Percentiles rank a stretch among this genome's conserved stretches.
These are phyloP conservation scores for Elongisporangium anandrum DNA, from an alignment of 352 stramenopile species.

Conservation along the genomic window DNA sequence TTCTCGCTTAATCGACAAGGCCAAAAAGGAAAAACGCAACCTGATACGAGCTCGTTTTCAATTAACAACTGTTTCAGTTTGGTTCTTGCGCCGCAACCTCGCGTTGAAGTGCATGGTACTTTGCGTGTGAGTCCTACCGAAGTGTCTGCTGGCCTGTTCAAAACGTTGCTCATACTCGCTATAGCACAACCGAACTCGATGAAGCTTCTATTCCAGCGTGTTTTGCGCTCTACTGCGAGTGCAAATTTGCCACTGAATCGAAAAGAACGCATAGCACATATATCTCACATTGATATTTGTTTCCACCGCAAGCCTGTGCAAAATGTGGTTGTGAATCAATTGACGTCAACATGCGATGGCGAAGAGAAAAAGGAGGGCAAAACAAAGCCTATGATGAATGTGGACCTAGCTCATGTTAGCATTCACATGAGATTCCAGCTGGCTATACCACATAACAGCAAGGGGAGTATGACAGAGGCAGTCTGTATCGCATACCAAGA, in stretches of 20 bases:
- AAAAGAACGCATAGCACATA: slow-evolving; percentile 36
- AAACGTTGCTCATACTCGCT: slow-evolving; percentile 14
- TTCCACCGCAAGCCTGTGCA: slow-evolving; percentile 15
- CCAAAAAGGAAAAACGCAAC: not conserved
- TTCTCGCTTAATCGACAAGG: slow-evolving; percentile 3
- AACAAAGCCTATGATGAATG: not conserved
- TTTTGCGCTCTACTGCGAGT: slow-evolving; percentile 30
- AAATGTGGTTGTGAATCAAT: slow-evolving; percentile 17
- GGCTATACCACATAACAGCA: slow-evolving; percentile 34
- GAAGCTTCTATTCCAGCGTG: slow-evolving; percentile 25
- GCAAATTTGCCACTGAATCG: slow-evolving; percentile 26
- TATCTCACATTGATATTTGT: slow-evolving; percentile 22
- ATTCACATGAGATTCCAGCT: slow-evolving; percentile 38
- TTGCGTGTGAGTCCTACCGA: slow-evolving; percentile 19
- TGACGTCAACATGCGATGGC: slow-evolving; percentile 7
- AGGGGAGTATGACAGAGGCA: slow-evolving; percentile 26
- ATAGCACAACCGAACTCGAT: slow-evolving; percentile 11
- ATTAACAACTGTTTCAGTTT: slow-evolving; percentile 40
- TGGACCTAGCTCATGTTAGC: slow-evolving; percentile 15
- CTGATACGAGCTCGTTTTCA: slow-evolving; percentile 15
- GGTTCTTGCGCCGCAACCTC: slow-evolving; percentile 36
- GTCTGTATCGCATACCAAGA: slow-evolving; percentile 25
- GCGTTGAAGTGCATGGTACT: slow-evolving; percentile 33
- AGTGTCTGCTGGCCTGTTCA: slow-evolving; percentile 27
- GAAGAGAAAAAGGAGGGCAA: slow-evolving; percentile 5